Evolutionary conservation across 176 grass and related monocot genomes (phyloP).

Genomic region (Eleusine indica): DNA sequence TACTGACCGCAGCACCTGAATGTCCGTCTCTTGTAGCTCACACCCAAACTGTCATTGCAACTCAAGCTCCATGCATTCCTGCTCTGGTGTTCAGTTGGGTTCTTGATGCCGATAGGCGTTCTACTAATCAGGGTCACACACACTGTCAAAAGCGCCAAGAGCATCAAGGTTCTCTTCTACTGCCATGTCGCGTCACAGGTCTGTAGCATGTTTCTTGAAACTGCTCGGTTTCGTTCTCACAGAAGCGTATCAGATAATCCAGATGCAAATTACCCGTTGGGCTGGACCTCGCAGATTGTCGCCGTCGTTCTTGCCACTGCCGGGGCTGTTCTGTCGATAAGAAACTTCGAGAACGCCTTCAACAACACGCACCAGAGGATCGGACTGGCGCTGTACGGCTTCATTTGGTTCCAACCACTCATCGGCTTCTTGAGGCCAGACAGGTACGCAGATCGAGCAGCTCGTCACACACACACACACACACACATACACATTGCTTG

Average conservation of each 20-base stretch:
- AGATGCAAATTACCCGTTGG: conserved; percentile 11
- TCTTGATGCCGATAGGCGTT: conserved; percentile 84
- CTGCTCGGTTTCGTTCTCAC: background rate
- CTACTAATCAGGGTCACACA: conserved; percentile 67
- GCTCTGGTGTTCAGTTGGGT: conserved; percentile 80
- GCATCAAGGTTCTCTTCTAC: conserved; percentile 75
- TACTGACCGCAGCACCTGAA: conserved; percentile 5
- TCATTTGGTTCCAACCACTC: conserved; percentile 91
- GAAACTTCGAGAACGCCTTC: conserved; percentile 91
- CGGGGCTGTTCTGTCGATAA: conserved; percentile 74
- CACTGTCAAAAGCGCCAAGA: conserved; percentile 49
- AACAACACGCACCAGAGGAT: conserved; percentile 91
- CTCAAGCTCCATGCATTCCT: conserved; percentile 86
- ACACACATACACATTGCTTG: too few species aligned
- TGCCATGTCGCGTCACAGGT: conserved; percentile 81
- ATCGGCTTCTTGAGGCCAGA: conserved; percentile 76
- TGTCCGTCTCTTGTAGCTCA: conserved; percentile 46
- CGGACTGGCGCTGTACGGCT: conserved; percentile 71
- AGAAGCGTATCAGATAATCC: background rate
- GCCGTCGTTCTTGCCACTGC: conserved; percentile 76
- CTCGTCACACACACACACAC: background rate
- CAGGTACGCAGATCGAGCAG: conserved; percentile 43
- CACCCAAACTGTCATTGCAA: conserved; percentile 66
- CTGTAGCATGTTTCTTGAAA: background rate
- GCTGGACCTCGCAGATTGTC: conserved; percentile 47